Evolutionary conservation across 768 basidiomycete species (phyloP).

Genomic region (Tulasnella sp.): DNA sequence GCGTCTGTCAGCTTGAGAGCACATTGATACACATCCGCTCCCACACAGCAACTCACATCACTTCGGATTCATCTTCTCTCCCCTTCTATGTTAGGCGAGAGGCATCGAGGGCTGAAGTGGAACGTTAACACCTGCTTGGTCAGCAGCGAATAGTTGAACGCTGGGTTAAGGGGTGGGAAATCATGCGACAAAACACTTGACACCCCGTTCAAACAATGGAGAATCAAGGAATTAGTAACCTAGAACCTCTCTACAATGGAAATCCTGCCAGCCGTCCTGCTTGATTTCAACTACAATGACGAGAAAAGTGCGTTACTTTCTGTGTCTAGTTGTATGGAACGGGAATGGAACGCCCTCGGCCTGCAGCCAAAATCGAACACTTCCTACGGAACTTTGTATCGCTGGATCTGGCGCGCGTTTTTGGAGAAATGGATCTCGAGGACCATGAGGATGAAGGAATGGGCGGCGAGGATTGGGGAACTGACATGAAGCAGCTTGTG

Average conservation of each 20-base stretch:
- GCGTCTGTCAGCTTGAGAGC: no score
- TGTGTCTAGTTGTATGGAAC: background rate
- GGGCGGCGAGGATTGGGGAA: constrained; percentile 46
- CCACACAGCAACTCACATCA: no score
- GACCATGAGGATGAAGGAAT: constrained; percentile 52
- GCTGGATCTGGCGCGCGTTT: constrained; percentile 63
- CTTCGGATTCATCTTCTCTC: no score
- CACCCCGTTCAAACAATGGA: no score
- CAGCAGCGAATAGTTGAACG: no score
- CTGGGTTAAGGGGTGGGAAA: no score
- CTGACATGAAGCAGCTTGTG: constrained; percentile 87
- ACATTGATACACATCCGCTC: no score
- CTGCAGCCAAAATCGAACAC: constrained; percentile 69
- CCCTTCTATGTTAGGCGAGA: no score
- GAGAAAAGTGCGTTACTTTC: constrained; percentile 61
- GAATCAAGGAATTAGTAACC: no score
- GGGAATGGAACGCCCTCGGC: background rate
- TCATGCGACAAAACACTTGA: no score
- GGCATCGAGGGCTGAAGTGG: no score
- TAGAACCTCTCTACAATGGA: constrained; percentile 24
- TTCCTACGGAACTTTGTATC: constrained; percentile 73
- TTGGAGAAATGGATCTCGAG: constrained; percentile 71
- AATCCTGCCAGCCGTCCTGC: constrained; percentile 39
- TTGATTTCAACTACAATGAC: constrained; percentile 66
- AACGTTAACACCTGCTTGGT: no score